Conservation (phyloP, 78 protist species). For the Dictyostelium capitatum region DNA sequence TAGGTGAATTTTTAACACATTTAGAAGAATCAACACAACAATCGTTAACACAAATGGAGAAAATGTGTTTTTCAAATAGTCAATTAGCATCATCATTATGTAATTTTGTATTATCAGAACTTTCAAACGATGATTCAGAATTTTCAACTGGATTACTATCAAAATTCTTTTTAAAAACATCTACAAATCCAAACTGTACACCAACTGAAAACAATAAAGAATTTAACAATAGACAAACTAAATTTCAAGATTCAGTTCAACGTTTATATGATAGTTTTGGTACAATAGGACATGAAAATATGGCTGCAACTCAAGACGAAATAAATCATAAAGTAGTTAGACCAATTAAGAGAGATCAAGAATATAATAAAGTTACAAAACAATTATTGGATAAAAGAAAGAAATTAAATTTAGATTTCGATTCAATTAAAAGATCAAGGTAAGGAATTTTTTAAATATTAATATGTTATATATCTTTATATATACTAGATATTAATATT, state of each 20-base stretch:
- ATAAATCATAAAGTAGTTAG: slow-evolving; percentile 17
- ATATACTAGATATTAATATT: not conserved
- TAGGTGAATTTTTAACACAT: slow-evolving; percentile 60
- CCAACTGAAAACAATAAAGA: slow-evolving; percentile 4
- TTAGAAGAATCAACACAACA: slow-evolving; percentile 30
- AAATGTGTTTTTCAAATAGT: slow-evolving; percentile 21
- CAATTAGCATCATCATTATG: slow-evolving; percentile 36
- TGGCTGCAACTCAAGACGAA: slow-evolving; percentile 19
- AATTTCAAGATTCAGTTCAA: slow-evolving; percentile 77
- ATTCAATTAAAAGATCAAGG: slow-evolving; percentile 62
- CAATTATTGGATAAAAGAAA: slow-evolving; percentile 70
- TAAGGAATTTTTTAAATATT: not conserved
- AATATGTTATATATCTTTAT: too few relatives aligned
- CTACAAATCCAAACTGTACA: not conserved
- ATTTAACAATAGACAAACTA: not conserved
- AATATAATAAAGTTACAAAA: slow-evolving; percentile 48
- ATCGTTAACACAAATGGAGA: slow-evolving; percentile 48
- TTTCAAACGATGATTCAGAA: slow-evolving; percentile 46
- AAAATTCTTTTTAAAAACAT: slow-evolving; percentile 36
- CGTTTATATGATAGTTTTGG: slow-evolving; percentile 72
- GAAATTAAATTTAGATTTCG: slow-evolving; percentile 64
- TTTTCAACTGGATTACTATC: slow-evolving; percentile 59
- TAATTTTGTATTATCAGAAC: slow-evolving; percentile 60
- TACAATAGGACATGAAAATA: slow-evolving; percentile 63
- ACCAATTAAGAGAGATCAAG: slow-evolving; percentile 68